phyloP scores from a whole-genome alignment of 495 filamentous ascomycete species.

The Penicillium dipodomyicola region DNA sequence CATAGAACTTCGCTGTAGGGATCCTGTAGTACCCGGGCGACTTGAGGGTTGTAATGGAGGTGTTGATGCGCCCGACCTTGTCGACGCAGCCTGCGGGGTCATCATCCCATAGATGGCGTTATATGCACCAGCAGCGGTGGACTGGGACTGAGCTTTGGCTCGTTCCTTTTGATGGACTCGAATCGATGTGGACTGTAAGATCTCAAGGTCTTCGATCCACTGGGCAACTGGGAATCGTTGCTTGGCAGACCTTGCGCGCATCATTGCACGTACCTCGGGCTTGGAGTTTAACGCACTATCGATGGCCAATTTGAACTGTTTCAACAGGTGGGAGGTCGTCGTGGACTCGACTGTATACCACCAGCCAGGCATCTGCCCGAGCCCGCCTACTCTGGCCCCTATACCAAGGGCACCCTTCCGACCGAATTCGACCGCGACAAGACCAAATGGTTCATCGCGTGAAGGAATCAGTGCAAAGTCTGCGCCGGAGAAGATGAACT shows the following conservation, averaged over 20 bases:
- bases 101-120: conserved; percentile 44
- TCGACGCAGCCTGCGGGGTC: conserved; percentile 34
- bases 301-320: conserved; percentile 71
- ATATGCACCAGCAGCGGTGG: conserved; percentile 31
- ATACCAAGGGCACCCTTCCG: conserved; percentile 75
- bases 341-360: conserved; percentile 69
- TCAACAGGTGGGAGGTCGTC: conserved; percentile 65
- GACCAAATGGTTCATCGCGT: conserved; percentile 75
- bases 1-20: conserved; percentile 49
- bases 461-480: conserved; percentile 79
- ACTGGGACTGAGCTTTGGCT: conserved; percentile 34
- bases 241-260: conserved; percentile 73
- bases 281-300: conserved; percentile 63
- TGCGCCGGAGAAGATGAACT: conserved; percentile 74
- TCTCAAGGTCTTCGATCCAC: conserved; percentile 63
- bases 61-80: conserved; percentile 46
- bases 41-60: conserved; percentile 45
- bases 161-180: conserved; percentile 45
- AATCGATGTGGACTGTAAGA: conserved; percentile 57
- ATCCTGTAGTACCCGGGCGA: conserved; percentile 37
- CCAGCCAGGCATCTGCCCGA: conserved; percentile 81
- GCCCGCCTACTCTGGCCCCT: conserved; percentile 62
- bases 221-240: conserved; percentile 74
- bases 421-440: conserved; percentile 81
- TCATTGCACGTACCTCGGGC: conserved; percentile 55